phyloP scores from a whole-genome alignment of 169 alveolate species.

The Plasmodium reichenowi region DNA sequence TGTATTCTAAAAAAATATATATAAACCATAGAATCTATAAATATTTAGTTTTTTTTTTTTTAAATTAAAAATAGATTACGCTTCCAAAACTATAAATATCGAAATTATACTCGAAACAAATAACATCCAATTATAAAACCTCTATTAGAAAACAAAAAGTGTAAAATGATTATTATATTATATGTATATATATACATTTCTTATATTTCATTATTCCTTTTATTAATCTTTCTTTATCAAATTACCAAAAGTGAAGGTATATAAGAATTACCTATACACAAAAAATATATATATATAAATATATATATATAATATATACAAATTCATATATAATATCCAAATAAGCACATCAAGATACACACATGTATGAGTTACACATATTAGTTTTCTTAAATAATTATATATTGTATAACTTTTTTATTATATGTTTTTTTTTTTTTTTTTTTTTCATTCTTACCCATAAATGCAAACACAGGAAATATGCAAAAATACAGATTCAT shows the following conservation, averaged over 20 bases:
- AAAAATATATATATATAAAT: neutral
- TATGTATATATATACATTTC: neutral
- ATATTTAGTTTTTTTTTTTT: neutral
- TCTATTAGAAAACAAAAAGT: constrained; percentile 2
- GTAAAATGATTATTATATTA: neutral
- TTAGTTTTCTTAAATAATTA: too few species aligned
- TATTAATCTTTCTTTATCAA: neutral
- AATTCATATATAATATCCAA: too few species aligned
- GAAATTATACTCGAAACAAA: constrained; percentile 59
- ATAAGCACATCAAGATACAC: too few species aligned
- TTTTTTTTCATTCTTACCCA: constrained; percentile 32
- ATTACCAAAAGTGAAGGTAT: constrained; percentile 54
- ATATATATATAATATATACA: neutral
- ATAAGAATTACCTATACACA: constrained; percentile 39
- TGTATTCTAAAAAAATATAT: too few species aligned
- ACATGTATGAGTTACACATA: too few species aligned
- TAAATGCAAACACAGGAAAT: constrained; percentile 39
- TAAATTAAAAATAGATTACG: constrained; percentile 8
- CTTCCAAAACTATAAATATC: constrained; percentile 33
- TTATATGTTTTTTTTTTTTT: neutral
- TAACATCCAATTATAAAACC: constrained; percentile 72
- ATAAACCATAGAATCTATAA: too few species aligned
- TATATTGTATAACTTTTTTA: neutral
- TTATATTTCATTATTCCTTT: neutral
- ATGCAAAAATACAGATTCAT: constrained; percentile 54